phyloP scores from a whole-genome alignment of 148 eudicot species.

The Chenopodium quinoa region DNA sequence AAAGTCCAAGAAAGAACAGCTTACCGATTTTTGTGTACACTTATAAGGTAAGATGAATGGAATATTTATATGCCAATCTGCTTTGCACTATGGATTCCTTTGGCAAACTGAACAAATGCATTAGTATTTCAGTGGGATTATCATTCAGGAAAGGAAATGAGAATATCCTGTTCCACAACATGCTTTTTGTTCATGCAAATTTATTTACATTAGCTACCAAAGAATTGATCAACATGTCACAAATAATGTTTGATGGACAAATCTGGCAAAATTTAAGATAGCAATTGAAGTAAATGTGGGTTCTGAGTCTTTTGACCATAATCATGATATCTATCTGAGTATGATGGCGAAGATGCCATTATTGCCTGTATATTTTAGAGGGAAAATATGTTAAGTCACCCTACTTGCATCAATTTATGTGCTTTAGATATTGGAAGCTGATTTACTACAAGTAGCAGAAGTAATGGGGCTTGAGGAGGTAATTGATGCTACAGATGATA shows the following conservation, averaged over 20 bases:
- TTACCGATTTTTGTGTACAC: slow-evolving; percentile 67
- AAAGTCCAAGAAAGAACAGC: slow-evolving; percentile 30
- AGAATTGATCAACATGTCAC: not conserved
- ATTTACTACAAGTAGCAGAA: slow-evolving; percentile 77
- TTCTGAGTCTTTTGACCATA: too few species aligned
- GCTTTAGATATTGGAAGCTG: slow-evolving; percentile 77
- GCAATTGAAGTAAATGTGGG: not conserved
- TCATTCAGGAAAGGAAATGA: not conserved
- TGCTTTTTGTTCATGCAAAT: not conserved
- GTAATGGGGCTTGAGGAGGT: slow-evolving; percentile 81
- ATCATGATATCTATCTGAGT: too few species aligned
- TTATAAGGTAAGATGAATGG: slow-evolving; percentile 55
- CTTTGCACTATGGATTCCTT: not conserved
- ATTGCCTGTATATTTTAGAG: not conserved
- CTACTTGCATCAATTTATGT: slow-evolving; percentile 10
- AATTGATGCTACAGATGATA: slow-evolving; percentile 72
- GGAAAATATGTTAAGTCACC: not conserved
- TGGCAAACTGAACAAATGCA: not conserved
- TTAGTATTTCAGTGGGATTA: not conserved
- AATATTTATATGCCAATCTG: not conserved
- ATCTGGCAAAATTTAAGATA: not conserved
- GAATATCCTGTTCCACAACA: not conserved
- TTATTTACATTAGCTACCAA: not conserved
- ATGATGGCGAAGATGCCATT: not conserved
- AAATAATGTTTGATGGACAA: not conserved